Conservation (phyloP, 345 rosid species). For the Eucalyptus camaldulensis region DNA sequence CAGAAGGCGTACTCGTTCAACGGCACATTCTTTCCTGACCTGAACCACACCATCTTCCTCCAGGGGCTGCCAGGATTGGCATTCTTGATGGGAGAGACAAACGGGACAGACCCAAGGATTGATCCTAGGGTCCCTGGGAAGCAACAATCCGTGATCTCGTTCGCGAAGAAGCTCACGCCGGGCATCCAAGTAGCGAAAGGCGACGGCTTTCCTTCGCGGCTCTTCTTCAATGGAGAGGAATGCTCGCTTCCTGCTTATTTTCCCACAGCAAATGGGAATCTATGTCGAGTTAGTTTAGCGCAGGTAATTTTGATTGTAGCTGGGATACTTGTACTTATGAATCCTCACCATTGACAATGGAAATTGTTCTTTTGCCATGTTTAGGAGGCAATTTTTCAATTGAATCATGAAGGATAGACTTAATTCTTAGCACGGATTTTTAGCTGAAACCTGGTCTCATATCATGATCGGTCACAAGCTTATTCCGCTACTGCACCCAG, state of each 20-base stretch:
- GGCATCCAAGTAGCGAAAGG: constrained; percentile 37
- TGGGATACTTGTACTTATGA: not conserved
- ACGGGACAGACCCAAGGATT: constrained; percentile 22
- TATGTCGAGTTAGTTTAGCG: not conserved
- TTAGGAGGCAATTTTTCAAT: not conserved
- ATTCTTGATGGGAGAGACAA: constrained; percentile 43
- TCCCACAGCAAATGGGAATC: constrained; percentile 19
- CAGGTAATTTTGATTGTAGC: not conserved
- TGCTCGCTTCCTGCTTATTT: constrained; percentile 60
- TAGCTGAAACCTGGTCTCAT: not conserved
- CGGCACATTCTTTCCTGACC: constrained; percentile 37
- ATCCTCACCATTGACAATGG: not conserved
- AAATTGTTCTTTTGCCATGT: not conserved
- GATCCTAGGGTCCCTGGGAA: constrained; percentile 75
- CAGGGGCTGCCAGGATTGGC: constrained; percentile 65
- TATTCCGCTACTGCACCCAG: not conserved
- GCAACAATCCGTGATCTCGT: constrained; percentile 83
- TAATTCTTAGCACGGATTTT: not conserved
- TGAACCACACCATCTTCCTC: constrained; percentile 48
- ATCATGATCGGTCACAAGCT: not conserved
- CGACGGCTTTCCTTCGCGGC: constrained; percentile 61
- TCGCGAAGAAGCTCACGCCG: constrained; percentile 34
- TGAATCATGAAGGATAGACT: not conserved
- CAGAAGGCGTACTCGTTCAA: constrained; percentile 79
- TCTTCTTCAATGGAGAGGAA: constrained; percentile 87